These are phyloP conservation scores for Alternaria sp. DNA, from an alignment of 2,329 filamentous ascomycete species.

Conservation along the genomic window DNA sequence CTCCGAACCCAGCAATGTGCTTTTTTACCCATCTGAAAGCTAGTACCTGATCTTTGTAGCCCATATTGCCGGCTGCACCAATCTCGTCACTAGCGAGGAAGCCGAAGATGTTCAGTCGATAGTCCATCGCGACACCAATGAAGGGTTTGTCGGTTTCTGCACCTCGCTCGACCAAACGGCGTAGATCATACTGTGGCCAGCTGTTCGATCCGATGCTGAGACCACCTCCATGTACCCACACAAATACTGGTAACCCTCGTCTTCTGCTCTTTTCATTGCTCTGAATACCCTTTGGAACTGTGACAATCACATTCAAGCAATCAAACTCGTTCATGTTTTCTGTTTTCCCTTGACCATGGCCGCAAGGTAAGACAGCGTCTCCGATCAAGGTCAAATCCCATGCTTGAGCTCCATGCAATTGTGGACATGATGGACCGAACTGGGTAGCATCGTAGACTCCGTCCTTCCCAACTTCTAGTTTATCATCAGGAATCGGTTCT, in stretches of 20 bases:
- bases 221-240: slow-evolving; percentile 64
- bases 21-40: slow-evolving; percentile 51
- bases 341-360: slow-evolving; percentile 25
- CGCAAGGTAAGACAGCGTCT: slow-evolving; percentile 19
- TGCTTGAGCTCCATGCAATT: slow-evolving; percentile 40
- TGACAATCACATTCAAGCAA: slow-evolving; percentile 47
- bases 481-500: slow-evolving; percentile 34
- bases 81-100: slow-evolving; percentile 58
- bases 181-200: slow-evolving; percentile 62
- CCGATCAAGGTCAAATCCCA: slow-evolving; percentile 40
- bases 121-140: slow-evolving; percentile 53
- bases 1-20: slow-evolving; percentile 52
- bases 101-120: slow-evolving; percentile 41
- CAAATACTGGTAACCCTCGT: slow-evolving; percentile 57
- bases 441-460: slow-evolving; percentile 42
- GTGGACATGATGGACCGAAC: slow-evolving; percentile 51
- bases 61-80: slow-evolving; percentile 45
- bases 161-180: slow-evolving; percentile 55
- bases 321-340: slow-evolving; percentile 46
- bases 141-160: slow-evolving; percentile 55
- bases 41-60: slow-evolving; percentile 46
- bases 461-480: slow-evolving; percentile 12
- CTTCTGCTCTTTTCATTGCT: not conserved
- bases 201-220: slow-evolving; percentile 59
- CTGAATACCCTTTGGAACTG: slow-evolving; percentile 33